Base-by-base conservation (phyloP, 1,139 yeast genomes). In the Taiozyma onychis region DNA sequence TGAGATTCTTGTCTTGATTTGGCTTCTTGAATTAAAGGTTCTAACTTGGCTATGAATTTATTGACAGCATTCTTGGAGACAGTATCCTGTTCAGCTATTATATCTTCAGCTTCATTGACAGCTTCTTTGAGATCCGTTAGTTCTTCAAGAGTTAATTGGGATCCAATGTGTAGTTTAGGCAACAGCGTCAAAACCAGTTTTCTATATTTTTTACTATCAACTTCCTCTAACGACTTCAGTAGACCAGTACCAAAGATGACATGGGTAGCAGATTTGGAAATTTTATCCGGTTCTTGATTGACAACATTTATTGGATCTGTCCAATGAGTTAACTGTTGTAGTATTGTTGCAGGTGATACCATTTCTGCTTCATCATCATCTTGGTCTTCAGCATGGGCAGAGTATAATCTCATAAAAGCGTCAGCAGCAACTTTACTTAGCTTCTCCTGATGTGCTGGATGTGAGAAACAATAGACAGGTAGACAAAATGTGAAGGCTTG, bases 401-500 rank as follows among this genome's bases (percentile, higher is more conserved):
- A 66, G 52, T 76, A 77, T 53, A 87, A 67, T 57, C 95, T 73
- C 50, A 75, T 72, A 43, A 89, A 67, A 8, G 88, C 80, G 64
- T 86, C 95, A 3, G 85, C 83, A 22, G 83, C 82, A 18, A 85
- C 75, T 24, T 79, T 71, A 7, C 85, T 78, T 62, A 91, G 71
- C 54, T 84, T 75, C 46, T 76, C 75, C 65, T 90, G 97, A 66
- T 90, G 96, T 28, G 72, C 73, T 1, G 76, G 71, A 57, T 86
- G 91, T 41, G 97, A 87, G 63, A 81, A 88, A 37, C 95, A 85
- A 64, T 88, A 90, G 1, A 88, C 96, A 0, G 98, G 98, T 39
- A 93, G 75, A 63, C 97, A 90, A 64, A 88, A 90, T 11, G 95
- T 82, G 53, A 91, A 78, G 1, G 88, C 86, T 67, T 93, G 98